Evolutionary conservation across 2,329 filamentous ascomycete genomes (phyloP).

Genomic region (Hypoxylon sp.): DNA sequence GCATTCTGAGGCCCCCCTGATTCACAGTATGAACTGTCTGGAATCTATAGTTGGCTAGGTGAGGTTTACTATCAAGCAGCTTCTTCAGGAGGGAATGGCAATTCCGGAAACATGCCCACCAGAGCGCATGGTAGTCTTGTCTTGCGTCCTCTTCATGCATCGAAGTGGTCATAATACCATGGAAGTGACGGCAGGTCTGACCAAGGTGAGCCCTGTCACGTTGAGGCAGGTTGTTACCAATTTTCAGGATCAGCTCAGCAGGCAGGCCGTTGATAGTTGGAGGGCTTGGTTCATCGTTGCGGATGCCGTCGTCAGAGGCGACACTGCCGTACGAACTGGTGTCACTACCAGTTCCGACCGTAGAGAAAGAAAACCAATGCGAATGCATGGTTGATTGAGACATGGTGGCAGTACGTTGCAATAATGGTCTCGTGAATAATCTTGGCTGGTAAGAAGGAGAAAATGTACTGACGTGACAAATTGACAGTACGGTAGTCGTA

Average conservation of each 20-base stretch:
- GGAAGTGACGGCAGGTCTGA: conserved; percentile 5
- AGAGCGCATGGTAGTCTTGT: conserved; percentile 26
- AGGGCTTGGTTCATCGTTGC: too few relatives aligned
- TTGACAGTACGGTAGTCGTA: not conserved
- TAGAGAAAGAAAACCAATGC: not conserved
- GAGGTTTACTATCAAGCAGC: not conserved
- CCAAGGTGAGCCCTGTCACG: conserved; percentile 18
- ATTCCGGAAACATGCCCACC: conserved; percentile 28
- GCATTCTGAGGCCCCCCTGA: too few relatives aligned
- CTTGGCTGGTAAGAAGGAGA: not conserved
- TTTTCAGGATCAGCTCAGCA: conserved; percentile 1
- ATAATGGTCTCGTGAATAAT: not conserved
- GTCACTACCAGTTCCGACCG: not conserved
- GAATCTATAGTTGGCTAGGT: conserved; percentile 19
- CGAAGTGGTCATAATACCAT: not conserved
- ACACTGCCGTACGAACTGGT: not conserved
- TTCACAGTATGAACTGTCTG: not conserved
- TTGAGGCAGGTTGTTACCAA: conserved; percentile 19
- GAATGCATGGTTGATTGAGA: not conserved
- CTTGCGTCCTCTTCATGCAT: conserved; percentile 17
- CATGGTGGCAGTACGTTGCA: too few relatives aligned
- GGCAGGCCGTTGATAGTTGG: not conserved
- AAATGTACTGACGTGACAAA: not conserved
- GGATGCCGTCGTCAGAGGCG: not conserved
- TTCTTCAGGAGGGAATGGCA: not conserved